Conservation (phyloP, 2,329 filamentous ascomycete species). For the Trematosphaeria pertusa region DNA sequence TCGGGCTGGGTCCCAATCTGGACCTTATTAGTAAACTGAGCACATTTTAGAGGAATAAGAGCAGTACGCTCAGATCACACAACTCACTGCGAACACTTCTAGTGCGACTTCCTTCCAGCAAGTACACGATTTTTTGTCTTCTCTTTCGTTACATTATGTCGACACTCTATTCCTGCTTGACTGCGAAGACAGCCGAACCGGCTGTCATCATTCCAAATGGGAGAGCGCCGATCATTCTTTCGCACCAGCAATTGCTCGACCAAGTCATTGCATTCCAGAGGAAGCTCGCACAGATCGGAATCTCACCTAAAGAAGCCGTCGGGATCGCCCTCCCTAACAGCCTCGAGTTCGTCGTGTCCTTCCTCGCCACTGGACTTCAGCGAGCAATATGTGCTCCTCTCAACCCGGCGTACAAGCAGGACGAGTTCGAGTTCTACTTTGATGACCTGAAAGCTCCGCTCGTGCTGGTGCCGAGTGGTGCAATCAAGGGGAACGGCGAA, state of each 20-base stretch:
- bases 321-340: constrained; percentile 82
- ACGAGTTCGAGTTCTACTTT: constrained; percentile 88
- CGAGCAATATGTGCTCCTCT: constrained; percentile 78
- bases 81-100: no score
- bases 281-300: constrained; percentile 76
- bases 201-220: constrained; percentile 76
- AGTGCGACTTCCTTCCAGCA: no score
- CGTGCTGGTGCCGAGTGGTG: constrained; percentile 73
- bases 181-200: constrained; percentile 25
- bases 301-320: constrained; percentile 70
- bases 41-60: no score
- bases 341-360: constrained; percentile 82
- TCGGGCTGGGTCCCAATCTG: not conserved
- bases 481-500: constrained; percentile 66
- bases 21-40: not conserved
- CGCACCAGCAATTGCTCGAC: constrained; percentile 68
- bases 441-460: constrained; percentile 79
- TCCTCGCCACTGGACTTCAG: constrained; percentile 79
- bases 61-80: no score
- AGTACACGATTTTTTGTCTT: no score
- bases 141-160: constrained; percentile 42
- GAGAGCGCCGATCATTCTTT: constrained; percentile 66
- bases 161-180: constrained; percentile 12
- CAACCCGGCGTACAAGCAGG: constrained; percentile 83
- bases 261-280: constrained; percentile 73